A percentile compares a stretch with the other conserved stretches of the same genome.
These are phyloP conservation scores for Dactylellina parvicollis DNA, from an alignment of 2,329 filamentous ascomycete genomes.

Conservation along the genomic window DNA sequence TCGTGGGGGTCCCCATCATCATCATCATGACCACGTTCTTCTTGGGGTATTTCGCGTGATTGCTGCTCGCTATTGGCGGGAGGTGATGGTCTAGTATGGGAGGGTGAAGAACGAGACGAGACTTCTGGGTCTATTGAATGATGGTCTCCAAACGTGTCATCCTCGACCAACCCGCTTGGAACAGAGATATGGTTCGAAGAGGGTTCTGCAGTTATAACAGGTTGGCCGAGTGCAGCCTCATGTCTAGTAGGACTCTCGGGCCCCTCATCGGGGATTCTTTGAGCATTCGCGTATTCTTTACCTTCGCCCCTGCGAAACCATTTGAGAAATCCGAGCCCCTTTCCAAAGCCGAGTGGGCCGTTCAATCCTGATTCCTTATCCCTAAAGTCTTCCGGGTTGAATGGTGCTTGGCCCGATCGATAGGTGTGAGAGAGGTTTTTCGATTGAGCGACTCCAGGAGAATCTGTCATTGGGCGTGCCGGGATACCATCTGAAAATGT, in stretches of 20 bases:
- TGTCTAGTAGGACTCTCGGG: slow-evolving; percentile 1
- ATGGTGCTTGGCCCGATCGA: slow-evolving; percentile 38
- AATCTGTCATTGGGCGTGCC: slow-evolving; percentile 3
- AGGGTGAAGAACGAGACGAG: slow-evolving; percentile 9
- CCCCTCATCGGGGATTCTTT: slow-evolving; percentile 15
- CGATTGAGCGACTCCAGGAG: slow-evolving; percentile 19
- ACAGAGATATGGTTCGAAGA: slow-evolving; percentile 23
- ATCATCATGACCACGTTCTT: background rate
- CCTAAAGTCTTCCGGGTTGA: slow-evolving; percentile 46
- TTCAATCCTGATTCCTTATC: slow-evolving; percentile 4
- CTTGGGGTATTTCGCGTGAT: background rate
- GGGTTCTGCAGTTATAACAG: slow-evolving; percentile 1
- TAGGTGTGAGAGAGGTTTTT: slow-evolving; percentile 44
- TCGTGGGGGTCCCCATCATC: background rate
- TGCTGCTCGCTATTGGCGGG: background rate
- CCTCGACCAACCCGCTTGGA: slow-evolving; percentile 6
- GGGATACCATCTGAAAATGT: slow-evolving; percentile 18
- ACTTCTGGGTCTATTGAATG: slow-evolving; percentile 36
- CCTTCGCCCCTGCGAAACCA: slow-evolving; percentile 27
- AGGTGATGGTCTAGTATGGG: background rate
- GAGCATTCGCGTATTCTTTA: slow-evolving; percentile 2
- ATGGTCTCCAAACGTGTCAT: slow-evolving; percentile 39
- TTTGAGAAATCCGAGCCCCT: slow-evolving; percentile 24
- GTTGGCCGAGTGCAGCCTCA: slow-evolving; percentile 31
- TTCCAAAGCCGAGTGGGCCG: slow-evolving; percentile 22